Evolutionary conservation across 2,329 filamentous ascomycete species (phyloP).

Genomic region (Hypoxylon sp.): DNA sequence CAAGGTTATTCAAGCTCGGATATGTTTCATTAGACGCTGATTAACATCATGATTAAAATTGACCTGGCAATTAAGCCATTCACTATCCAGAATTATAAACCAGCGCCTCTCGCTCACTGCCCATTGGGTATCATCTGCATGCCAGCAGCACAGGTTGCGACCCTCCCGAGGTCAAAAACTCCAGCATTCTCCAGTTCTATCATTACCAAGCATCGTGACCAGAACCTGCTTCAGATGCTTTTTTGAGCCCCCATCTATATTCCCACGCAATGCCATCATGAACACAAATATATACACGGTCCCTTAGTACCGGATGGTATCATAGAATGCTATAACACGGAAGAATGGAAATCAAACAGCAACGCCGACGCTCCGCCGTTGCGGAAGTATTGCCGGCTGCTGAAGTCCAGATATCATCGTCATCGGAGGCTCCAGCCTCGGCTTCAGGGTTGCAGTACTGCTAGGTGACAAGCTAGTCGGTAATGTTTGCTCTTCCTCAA

Average conservation of each 20-base stretch:
- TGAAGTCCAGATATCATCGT: slow-evolving; percentile 39
- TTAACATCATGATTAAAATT: slow-evolving; percentile 5
- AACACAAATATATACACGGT: slow-evolving; percentile 33
- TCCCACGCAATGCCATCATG: slow-evolving; percentile 15
- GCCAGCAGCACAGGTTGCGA: slow-evolving; percentile 24
- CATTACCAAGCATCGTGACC: slow-evolving; percentile 31
- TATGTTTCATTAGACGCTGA: slow-evolving; percentile 8
- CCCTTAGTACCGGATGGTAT: slow-evolving; percentile 37
- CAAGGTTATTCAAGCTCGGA: slow-evolving; percentile 1
- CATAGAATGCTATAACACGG: slow-evolving; percentile 36
- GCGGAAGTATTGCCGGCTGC: slow-evolving; percentile 40
- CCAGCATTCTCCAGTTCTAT: slow-evolving; percentile 22
- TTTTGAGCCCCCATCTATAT: slow-evolving; percentile 29
- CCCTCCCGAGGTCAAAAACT: slow-evolving; percentile 20
- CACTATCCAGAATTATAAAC: slow-evolving; percentile 13
- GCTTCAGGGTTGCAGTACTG: slow-evolving; percentile 54
- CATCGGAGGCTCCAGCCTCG: slow-evolving; percentile 49
- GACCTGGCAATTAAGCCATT: slow-evolving; percentile 17
- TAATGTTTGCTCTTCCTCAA: slow-evolving; percentile 53
- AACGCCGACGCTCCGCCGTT: slow-evolving; percentile 56
- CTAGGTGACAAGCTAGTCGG: slow-evolving; percentile 61
- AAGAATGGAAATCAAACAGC: slow-evolving; percentile 51
- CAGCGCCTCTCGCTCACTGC: slow-evolving; percentile 18
- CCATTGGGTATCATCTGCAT: slow-evolving; percentile 35
- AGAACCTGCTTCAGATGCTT: slow-evolving; percentile 37